Evolutionary conservation across 1,284 basidiomycete species (phyloP).

Genomic region (Boletellus deceptivus): DNA sequence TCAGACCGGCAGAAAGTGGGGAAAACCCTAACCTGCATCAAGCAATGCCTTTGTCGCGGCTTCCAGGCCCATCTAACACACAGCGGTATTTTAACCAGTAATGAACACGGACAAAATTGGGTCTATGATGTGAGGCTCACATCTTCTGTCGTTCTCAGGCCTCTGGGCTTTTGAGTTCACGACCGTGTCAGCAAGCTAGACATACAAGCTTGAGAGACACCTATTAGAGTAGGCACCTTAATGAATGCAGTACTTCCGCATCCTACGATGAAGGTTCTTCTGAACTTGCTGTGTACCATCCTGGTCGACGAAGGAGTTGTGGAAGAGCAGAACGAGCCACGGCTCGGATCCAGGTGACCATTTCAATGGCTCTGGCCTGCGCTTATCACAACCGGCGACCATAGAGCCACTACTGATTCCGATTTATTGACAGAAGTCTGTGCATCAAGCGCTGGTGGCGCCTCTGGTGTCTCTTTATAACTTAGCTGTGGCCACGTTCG

Average conservation of each 20-base stretch:
- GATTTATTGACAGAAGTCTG: no score
- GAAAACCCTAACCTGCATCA: slow-evolving; percentile 60
- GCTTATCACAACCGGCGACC: no score
- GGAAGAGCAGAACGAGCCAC: neutral
- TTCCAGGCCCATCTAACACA: slow-evolving; percentile 2
- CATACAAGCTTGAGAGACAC: neutral
- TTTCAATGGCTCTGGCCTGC: no score
- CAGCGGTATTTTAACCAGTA: neutral
- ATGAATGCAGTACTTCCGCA: slow-evolving; percentile 29
- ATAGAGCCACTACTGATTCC: no score
- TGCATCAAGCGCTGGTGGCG: no score
- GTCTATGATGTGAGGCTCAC: slow-evolving; percentile 4
- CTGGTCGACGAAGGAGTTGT: neutral
- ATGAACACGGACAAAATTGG: neutral
- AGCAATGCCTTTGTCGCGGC: slow-evolving; percentile 76
- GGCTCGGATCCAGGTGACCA: no score
- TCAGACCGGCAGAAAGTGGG: neutral
- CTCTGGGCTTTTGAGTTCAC: slow-evolving; percentile 18
- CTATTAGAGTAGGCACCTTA: slow-evolving; percentile 11
- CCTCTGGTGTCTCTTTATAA: no score
- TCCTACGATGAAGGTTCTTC: slow-evolving; percentile 24
- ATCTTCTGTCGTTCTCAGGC: slow-evolving; percentile 26
- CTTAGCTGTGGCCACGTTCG: no score
- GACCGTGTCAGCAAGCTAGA: neutral
- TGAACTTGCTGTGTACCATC: slow-evolving; percentile 16